Percentiles rank a stretch among this genome's conserved stretches.
phyloP scores from a whole-genome alignment of 495 filamentous ascomycete species.

The Pyrenula massariospora region DNA sequence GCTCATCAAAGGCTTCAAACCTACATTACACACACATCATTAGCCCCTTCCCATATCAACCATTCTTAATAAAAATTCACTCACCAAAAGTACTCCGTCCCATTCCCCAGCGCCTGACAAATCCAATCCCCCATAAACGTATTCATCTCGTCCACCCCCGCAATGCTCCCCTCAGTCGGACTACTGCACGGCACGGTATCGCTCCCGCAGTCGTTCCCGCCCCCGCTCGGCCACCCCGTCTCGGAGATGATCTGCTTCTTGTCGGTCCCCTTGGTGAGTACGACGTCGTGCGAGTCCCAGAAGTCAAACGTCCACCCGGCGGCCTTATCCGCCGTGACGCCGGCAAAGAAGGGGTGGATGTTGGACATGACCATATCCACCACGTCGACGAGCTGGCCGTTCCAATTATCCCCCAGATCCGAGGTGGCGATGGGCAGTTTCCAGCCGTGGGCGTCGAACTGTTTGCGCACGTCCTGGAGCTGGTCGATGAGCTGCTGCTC shows the following conservation, averaged over 20 bases:
- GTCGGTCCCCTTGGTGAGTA: constrained; percentile 40
- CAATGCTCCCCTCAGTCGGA: constrained; percentile 48
- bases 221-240: constrained; percentile 82
- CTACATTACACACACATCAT: constrained; percentile 18
- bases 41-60: constrained; percentile 5
- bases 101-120: constrained; percentile 64
- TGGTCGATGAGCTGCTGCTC: constrained; percentile 49
- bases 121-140: constrained; percentile 77
- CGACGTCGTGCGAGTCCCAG: constrained; percentile 56
- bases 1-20: constrained; percentile 92
- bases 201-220: constrained; percentile 67
- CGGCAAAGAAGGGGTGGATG: constrained; percentile 93
- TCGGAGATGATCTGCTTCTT: constrained; percentile 70
- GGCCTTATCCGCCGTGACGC: constrained; percentile 54
- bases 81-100: constrained; percentile 88
- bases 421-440: constrained; percentile 73
- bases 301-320: constrained; percentile 78
- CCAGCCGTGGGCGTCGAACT: constrained; percentile 54
- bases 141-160: constrained; percentile 78
- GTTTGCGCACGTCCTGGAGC: constrained; percentile 53
- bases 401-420: constrained; percentile 89
- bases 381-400: constrained; percentile 44
- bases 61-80: constrained; percentile 11
- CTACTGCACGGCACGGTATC: constrained; percentile 36
- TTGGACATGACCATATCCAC: constrained; percentile 93